Base-by-base conservation (phyloP, 2,329 filamentous ascomycete species). In the Fusarium agapanthi region DNA sequence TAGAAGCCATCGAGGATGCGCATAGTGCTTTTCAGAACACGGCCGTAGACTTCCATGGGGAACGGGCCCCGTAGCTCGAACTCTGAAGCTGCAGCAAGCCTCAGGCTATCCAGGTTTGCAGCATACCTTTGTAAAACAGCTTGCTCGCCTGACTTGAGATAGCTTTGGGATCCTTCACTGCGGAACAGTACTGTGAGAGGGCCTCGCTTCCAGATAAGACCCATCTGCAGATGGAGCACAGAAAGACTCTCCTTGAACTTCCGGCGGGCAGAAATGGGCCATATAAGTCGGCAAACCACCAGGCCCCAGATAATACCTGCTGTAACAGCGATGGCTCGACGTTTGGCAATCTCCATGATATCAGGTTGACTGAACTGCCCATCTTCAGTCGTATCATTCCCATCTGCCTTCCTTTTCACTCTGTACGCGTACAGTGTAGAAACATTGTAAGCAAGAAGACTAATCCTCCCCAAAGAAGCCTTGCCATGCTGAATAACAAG, bases 401-500 rank as follows among this genome's bases (percentile, higher is more conserved):
- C 91, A 7, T 92, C 90, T 50, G 97, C 94, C 61, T 89, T 89
- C 67, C 93, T 90, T 1, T 92, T 92, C 4, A 98, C 86, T 58
- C 93, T 95, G 81, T 98, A 99, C 4, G 95, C 94, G 79, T 99
- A 98, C 3, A 99, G 86, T 4, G 94, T 94, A 11, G 94, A 95
- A 40, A 99, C 91, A 77, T 99, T 99, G 85, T 98, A 99, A 0
- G 95, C 97, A 26, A 99, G 88, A 77, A 99, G 89, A 67, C 97
- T 97, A 77, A 98, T 98, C 37, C 96, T 91, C 22, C 95, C 95
- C 81, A 98, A 91, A 0, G 95, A 94, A 0, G 93, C 95, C 79
- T 95, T 95, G n/a, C 92, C 91, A 76, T 90, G 88, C 22, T 92
- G 93, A 34, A 98, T 85, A 67, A 97, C 97, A 75, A 98, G 91